Evolutionary conservation across 352 stramenopile species (phyloP), one percentile per base, ranked within the genome.

Genomic region (Pythium guiyangense): DNA sequence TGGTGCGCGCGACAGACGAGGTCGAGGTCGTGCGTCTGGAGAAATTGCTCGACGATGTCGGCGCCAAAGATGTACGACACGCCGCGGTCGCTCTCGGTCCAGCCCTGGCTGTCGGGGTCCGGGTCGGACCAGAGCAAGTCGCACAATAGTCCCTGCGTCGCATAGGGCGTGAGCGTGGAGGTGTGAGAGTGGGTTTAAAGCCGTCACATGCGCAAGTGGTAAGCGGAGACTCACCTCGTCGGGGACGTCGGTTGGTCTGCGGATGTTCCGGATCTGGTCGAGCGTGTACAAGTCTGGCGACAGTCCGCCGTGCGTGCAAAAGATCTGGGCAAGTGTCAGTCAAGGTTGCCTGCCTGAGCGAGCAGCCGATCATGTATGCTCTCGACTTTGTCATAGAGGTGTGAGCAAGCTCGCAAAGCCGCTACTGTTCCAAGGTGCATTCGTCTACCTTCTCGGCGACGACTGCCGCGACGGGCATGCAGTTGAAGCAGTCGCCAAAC

Each of bases 401-500:
- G 29, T 17, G 39, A 44, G 17, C 39, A n/a, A 44, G 39, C 12
- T 18, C 5, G 39, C 47, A 40, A 12, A 27, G 50, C 10, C 52
- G 31, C 17, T 49, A 11, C 6, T 43, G 22, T 4, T 52, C 15
- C 25, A 8, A 49, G 37, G n/a, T 15, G 10, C 4, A 14, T 15
- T 20, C 52, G 34, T 11, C 3, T 22, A 82, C 70, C 71, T 98
- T 98, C 62, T 97, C 94, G 51, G 97, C 94, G 49, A 99, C 84
- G 20, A 99, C 76, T 35, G 93, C 97, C 0, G 94, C 91, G 14
- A 98, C 94, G 0, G 97, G 97, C 69, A 99, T 96, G 64, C 96
- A 99, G 70, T 99, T 99, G 70, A 99, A 99, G 59, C 92, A 97
- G 70, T 99, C 96, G 25, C 88, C 97, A 69, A 99, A 99, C 6